These are phyloP conservation scores for Solanum chilense DNA, from an alignment of 257 asterid species.

Conservation along the genomic window DNA sequence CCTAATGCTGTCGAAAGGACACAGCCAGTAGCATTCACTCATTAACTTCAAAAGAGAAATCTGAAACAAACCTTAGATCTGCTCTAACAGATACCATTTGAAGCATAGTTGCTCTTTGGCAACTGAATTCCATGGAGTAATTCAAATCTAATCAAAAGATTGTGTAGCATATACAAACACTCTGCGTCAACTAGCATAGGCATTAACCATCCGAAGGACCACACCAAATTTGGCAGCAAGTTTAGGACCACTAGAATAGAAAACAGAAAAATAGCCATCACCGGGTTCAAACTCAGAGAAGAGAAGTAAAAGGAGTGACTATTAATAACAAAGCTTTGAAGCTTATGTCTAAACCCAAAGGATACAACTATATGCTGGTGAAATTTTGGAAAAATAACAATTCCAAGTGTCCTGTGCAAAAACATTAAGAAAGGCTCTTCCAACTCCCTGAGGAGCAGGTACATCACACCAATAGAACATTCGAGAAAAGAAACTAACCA, in stretches of 20 bases:
- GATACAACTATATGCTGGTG: neutral
- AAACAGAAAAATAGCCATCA: neutral
- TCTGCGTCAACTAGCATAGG: neutral
- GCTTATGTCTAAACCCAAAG: neutral
- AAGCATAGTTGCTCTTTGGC: neutral
- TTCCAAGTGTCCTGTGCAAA: neutral
- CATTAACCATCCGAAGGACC: neutral
- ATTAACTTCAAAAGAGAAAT: neutral
- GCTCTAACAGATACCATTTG: neutral
- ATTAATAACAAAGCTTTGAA: neutral
- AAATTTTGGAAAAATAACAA: neutral
- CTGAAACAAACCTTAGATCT: neutral
- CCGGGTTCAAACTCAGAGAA: neutral
- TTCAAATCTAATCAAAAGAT: neutral
- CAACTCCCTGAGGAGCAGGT: neutral
- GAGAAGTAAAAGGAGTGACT: neutral
- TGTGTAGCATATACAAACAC: neutral
- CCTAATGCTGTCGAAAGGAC: neutral
- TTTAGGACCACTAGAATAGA: neutral
- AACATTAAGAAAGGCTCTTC: neutral
- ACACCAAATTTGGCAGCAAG: neutral
- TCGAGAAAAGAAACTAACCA: neutral
- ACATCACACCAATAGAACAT: neutral
- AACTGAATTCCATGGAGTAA: neutral
- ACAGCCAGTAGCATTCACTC: neutral